phyloP scores from a whole-genome alignment of 331 rosid genomes.

The Rosa hybrid region DNA sequence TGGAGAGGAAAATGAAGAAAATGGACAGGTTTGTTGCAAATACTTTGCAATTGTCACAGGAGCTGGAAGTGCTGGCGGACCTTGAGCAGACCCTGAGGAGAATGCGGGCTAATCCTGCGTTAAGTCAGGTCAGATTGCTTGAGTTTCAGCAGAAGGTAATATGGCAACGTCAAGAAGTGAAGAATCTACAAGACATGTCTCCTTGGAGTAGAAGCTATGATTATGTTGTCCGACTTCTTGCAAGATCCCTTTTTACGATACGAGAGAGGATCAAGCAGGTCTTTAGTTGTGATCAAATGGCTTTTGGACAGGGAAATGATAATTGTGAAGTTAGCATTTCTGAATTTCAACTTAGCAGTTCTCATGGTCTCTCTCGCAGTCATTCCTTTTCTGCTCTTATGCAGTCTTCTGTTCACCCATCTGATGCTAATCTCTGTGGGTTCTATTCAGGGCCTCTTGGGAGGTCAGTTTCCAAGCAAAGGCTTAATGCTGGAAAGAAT shows the following conservation, averaged over 20 bases:
- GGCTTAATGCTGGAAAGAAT: conserved; percentile 26
- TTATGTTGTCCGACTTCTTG: conserved; percentile 70
- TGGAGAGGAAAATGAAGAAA: conserved; percentile 84
- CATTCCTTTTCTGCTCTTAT: conserved; percentile 55
- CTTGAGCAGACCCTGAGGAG: conserved; percentile 77
- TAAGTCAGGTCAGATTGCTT: conserved; percentile 38
- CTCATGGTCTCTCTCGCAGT: conserved; percentile 50
- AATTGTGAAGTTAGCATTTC: conserved; percentile 29
- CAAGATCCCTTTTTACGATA: conserved; percentile 72
- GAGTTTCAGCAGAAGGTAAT: conserved; percentile 73
- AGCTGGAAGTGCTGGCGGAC: conserved; percentile 74
- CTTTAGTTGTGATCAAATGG: conserved; percentile 44
- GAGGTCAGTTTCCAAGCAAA: conserved; percentile 33
- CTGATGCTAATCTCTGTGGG: conserved; percentile 41
- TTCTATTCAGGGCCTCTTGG: conserved; percentile 41
- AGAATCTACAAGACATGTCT: conserved; percentile 61
- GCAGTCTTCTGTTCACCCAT: conserved; percentile 54
- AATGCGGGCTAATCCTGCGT: conserved; percentile 53
- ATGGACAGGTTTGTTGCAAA: conserved; percentile 66
- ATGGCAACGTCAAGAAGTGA: conserved; percentile 74
- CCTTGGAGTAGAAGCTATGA: conserved; percentile 79
- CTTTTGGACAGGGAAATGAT: conserved; percentile 30
- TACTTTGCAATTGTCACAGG: conserved; percentile 58
- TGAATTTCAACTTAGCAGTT: conserved; percentile 18
- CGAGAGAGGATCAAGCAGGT: conserved; percentile 68